phyloP scores from a whole-genome alignment of 2,329 filamentous ascomycete species.

The Erysiphe pulchra region DNA sequence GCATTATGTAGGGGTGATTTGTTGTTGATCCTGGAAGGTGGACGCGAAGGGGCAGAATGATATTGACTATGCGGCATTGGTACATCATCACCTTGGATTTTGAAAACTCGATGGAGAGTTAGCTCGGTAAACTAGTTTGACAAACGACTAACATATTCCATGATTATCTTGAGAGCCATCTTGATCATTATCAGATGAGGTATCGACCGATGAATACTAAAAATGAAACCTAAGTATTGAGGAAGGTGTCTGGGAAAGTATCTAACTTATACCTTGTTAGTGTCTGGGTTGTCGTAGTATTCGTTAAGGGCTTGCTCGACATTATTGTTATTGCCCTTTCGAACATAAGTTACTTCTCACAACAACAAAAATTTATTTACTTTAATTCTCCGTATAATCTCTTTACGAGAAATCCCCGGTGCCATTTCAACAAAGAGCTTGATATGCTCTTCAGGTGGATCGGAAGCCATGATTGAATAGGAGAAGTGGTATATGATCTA shows the following conservation, averaged over 20 bases:
- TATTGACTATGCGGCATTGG: constrained; percentile 15
- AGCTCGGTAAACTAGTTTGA: no score
- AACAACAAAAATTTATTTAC: constrained; percentile 2
- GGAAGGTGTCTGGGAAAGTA: no score
- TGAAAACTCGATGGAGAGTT: constrained; percentile 20
- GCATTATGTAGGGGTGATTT: constrained; percentile 28
- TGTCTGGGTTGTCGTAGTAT: constrained; percentile 22
- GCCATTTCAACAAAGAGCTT: constrained; percentile 1
- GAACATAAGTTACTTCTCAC: constrained; percentile 4
- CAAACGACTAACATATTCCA: constrained; percentile 19
- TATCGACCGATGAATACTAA: constrained; percentile 30
- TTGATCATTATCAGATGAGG: constrained; percentile 24
- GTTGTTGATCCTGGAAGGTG: constrained; percentile 31
- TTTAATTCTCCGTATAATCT: constrained; percentile 10
- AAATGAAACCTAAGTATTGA: constrained; percentile 1
- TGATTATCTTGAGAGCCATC: constrained; percentile 22
- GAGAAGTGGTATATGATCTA: background rate
- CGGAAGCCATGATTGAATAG: background rate
- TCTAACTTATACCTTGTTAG: constrained; percentile 12
- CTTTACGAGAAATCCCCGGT: constrained; percentile 3
- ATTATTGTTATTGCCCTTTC: constrained; percentile 20
- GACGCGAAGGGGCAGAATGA: constrained; percentile 21
- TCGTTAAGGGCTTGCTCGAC: constrained; percentile 24
- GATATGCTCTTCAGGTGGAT: background rate
- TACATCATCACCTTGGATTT: constrained; percentile 26